These are phyloP conservation scores for Coniochaeta prunicola DNA, from an alignment of 2,329 filamentous ascomycete genomes.

Conservation along the genomic window DNA sequence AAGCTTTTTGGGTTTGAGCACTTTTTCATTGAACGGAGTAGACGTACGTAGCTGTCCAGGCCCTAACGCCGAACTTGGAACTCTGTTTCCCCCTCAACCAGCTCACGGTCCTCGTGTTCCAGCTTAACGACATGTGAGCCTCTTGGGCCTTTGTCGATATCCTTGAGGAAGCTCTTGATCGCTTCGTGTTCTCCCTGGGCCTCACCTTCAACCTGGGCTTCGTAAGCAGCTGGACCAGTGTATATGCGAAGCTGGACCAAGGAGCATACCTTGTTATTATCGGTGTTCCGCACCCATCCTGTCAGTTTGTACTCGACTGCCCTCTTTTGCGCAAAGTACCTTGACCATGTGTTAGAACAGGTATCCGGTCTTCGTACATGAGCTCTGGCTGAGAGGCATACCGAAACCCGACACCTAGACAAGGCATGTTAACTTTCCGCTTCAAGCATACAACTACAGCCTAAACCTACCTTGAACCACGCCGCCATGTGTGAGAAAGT, in stretches of 20 bases:
- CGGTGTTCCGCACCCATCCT: conserved; percentile 56
- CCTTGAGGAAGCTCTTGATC: conserved; percentile 63
- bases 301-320: conserved; percentile 44
- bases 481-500: conserved; percentile 58
- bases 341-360: conserved; percentile 13
- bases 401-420: conserved; percentile 52
- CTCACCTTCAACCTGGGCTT: conserved; percentile 72
- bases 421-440: too few species aligned
- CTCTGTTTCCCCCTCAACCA: conserved; percentile 57
- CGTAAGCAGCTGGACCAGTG: neutral
- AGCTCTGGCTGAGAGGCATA: conserved; percentile 16
- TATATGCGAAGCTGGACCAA: neutral
- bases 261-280: conserved; percentile 46
- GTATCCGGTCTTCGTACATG: neutral
- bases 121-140: conserved; percentile 67
- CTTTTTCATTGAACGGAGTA: neutral
- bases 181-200: conserved; percentile 66
- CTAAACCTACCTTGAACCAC: conserved; percentile 54
- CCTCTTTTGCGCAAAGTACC: conserved; percentile 47
- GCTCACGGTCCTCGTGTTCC: conserved; percentile 59
- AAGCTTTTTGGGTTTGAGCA: neutral
- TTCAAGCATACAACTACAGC: neutral
- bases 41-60: neutral
- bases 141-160: conserved; percentile 67
- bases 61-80: conserved; percentile 49